Conservation (phyloP, 768 basidiomycete species). For the Rhizopogon vulgaris region DNA sequence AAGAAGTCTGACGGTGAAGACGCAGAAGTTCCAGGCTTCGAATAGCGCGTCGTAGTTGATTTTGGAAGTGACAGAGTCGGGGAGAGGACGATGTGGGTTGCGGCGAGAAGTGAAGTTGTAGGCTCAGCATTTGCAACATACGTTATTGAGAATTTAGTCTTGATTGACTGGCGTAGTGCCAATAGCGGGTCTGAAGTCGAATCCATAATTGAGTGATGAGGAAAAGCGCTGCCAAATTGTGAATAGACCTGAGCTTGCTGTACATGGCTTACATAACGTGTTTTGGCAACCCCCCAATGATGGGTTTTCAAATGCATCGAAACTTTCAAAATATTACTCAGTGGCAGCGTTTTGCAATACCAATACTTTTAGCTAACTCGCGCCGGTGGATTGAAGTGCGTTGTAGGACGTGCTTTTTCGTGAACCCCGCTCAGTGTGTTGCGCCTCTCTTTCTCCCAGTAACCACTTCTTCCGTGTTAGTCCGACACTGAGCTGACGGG, state of each 20-base stretch:
- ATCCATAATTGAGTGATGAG: slow-evolving; percentile 8
- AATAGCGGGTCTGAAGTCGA: slow-evolving; percentile 43
- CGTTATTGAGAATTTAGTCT: slow-evolving; percentile 42
- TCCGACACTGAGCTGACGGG: background rate
- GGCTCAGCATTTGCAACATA: slow-evolving; percentile 36
- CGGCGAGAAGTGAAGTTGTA: slow-evolving; percentile 43
- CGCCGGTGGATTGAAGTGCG: background rate
- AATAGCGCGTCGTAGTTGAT: slow-evolving; percentile 70
- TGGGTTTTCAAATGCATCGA: background rate
- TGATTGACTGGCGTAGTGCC: slow-evolving; percentile 58
- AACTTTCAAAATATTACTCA: too few species aligned
- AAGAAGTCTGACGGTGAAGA: slow-evolving; percentile 48
- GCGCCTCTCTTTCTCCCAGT: background rate
- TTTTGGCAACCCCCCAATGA: background rate
- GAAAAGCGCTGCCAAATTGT: background rate
- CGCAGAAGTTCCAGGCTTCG: slow-evolving; percentile 48
- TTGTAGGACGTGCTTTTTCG: background rate
- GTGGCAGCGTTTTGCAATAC: too few species aligned
- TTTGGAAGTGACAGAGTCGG: slow-evolving; percentile 56
- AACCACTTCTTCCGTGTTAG: background rate
- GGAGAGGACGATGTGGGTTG: slow-evolving; percentile 60
- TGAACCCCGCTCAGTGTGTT: background rate
- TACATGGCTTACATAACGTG: background rate
- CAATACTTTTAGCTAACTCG: too few species aligned
- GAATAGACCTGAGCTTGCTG: too few species aligned